Base-by-base conservation (phyloP, 352 stramenopile genomes). In the Globisporangium yorkense region DNA sequence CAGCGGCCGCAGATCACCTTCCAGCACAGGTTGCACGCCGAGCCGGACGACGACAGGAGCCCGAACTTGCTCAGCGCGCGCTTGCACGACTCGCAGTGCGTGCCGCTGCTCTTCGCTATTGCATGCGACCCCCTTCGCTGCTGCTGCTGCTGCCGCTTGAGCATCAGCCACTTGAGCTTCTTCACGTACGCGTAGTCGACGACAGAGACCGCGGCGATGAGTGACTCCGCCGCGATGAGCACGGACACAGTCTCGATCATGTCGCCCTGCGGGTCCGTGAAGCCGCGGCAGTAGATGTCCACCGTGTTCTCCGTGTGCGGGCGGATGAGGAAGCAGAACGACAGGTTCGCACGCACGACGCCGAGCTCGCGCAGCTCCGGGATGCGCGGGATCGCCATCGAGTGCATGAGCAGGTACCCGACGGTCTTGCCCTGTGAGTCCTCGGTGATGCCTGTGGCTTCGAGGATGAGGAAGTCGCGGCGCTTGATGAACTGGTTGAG, bases 81-180 rank as follows among this genome's bases (percentile, higher is more conserved):
- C 4, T 75, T 49, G 35, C 78, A 84, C 0, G 63, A 61, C 43
- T 66, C 67, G 45, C 66, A 72, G 12, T 49, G 31, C 3, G n/a
- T n/a, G 12, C 12, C 20, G 24, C 7, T 37, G 37, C 41, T 56
- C 21, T 33, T 20, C 15, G 41, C 16, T 15, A 15, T 7, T 2
- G 41, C 15, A 10, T 37, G 41, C 41, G 16, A 18, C 16, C 5
- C 15, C 16, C 24, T 27, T 27, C n/a, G 15, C 20, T 39, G 51
- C 0, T 53, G 57, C 27, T 56, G 53, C 47, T 55, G 60, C 12
- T 74, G 65, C 24, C 65, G 59, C 49, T 71, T 56, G 35, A 68
- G 55, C 65, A 82, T 75, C n/a, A 88, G 65, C 71, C 70, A 83
- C 54, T 59, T 66, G 47, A 88, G 70, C 41, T 88, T 88, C 60